Conservation (phyloP, 2,329 filamentous ascomycete genomes). For the Clathrospora elynae region DNA sequence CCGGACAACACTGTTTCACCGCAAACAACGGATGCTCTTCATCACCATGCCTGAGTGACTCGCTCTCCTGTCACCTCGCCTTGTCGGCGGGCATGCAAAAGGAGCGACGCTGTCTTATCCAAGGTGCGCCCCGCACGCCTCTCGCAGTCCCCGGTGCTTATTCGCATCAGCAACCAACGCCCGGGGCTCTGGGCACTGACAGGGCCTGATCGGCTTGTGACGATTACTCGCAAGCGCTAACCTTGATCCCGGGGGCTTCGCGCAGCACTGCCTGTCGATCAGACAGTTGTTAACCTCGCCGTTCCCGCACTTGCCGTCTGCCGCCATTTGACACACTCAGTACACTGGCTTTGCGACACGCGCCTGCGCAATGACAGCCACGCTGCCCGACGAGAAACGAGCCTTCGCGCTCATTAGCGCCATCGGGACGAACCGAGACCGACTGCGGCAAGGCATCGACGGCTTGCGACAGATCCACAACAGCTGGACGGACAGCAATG, state of each 20-base stretch:
- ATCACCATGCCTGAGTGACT: no score
- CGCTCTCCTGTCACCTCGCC: no score
- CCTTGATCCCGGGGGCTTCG: conserved; percentile 11
- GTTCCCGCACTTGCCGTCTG: conserved; percentile 8
- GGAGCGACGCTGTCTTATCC: no score
- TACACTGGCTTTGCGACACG: conserved; percentile 12
- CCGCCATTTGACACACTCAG: conserved; percentile 6
- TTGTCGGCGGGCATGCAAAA: no score
- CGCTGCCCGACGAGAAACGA: conserved; percentile 36
- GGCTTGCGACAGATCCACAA: conserved; percentile 44
- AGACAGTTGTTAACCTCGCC: conserved; percentile 2
- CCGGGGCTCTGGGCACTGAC: conserved; percentile 9
- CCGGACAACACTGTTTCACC: neutral
- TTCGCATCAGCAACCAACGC: conserved; percentile 4
- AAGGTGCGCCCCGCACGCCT: no score
- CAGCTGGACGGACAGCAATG: conserved; percentile 39
- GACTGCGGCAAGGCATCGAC: conserved; percentile 41
- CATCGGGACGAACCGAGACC: conserved; percentile 37
- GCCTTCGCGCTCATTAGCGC: conserved; percentile 36
- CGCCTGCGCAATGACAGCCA: conserved; percentile 31
- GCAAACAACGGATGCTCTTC: no score
- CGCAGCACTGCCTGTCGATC: conserved; percentile 8
- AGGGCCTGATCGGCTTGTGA: conserved; percentile 6
- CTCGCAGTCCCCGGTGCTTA: conserved; percentile 19
- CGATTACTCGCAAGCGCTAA: conserved; percentile 17